Base-by-base conservation (phyloP, 805 yeast genomes). In the Candida chauliodis region DNA sequence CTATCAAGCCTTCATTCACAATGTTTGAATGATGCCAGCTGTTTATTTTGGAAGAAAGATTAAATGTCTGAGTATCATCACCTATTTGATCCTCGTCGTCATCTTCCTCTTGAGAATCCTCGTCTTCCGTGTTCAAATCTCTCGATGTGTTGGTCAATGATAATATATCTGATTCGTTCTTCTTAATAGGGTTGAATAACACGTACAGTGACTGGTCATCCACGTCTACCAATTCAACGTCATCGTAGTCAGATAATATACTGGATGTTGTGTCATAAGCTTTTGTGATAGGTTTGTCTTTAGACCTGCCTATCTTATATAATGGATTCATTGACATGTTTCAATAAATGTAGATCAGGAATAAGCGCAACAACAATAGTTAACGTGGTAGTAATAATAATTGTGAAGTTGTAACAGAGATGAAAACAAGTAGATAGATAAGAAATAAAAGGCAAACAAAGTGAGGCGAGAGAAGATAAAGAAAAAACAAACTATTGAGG, bases 141-240 rank as follows among this genome's bases (percentile, higher is more conserved):
- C 27, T 36, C 9, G 46, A 27, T 3, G 52, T 50, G 29, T 53
- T 52, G 9, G 62, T 55, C 7, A 50, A 39, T 8, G 61, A 56
- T 37, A 59, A 42, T 21, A 59, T 58, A 44, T 59, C 64, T 0
- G 58, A 53, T 11, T 48, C 59, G 8, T 36, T 43, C 1, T 37
- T 35, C 17, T 39, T 38, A 22, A 36, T 31, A 5, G 63, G 63
- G 39, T 57, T 50, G 27, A 59, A 59, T 18, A 59, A 44, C 18
- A 59, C 60, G 53, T 53, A 28, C 52, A 48, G 33, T 40, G 45
- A 16, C 42, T 52, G 49, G 8, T 48, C 48, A 20, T 42, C 37
- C n/a, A n/a, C n/a, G 9, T 48, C 49, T 17, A 41, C 20, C 21
- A 43, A 21, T 27, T 46, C 42, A 6, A 41, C 25, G 33, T 40